Percentiles rank a stretch among this genome's conserved stretches.
Conservation (phyloP, 2,329 filamentous ascomycete genomes). For the Pseudofabraea citricarpa region DNA sequence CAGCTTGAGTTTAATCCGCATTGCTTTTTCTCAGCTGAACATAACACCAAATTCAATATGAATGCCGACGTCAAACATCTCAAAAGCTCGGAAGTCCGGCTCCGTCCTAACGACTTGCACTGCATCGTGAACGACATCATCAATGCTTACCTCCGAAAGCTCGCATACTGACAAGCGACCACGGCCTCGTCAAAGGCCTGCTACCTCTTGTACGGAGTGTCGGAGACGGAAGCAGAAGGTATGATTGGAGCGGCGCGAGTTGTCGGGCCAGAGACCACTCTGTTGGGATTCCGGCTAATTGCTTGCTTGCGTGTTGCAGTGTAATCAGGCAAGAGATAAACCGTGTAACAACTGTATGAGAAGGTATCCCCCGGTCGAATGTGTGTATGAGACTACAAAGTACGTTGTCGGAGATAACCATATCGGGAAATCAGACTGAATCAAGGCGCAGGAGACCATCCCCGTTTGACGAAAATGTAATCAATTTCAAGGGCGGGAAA, state of each 20-base stretch:
- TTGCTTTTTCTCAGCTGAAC: no score
- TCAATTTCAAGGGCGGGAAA: neutral
- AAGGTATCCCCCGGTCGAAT: slow-evolving; percentile 20
- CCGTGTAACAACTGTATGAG: slow-evolving; percentile 21
- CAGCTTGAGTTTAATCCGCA: no score
- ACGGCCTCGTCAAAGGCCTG: slow-evolving; percentile 15
- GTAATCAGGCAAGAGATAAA: slow-evolving; percentile 20
- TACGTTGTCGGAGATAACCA: slow-evolving; percentile 2
- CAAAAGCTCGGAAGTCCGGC: neutral
- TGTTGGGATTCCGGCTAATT: neutral
- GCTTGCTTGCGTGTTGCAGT: slow-evolving; percentile 8
- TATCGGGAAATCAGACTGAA: neutral
- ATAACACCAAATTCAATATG: no score
- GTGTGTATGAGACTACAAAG: slow-evolving; percentile 15
- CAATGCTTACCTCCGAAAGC: slow-evolving; percentile 13
- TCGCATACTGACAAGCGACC: slow-evolving; percentile 12
- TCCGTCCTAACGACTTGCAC: no score
- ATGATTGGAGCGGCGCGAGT: slow-evolving; percentile 3
- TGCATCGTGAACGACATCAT: slow-evolving; percentile 1
- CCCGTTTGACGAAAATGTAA: neutral
- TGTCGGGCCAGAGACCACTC: no score
- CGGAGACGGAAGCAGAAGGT: slow-evolving; percentile 20
- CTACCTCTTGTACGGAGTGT: slow-evolving; percentile 20
- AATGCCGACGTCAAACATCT: neutral
- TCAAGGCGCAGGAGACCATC: neutral